Conservation (phyloP, 495 filamentous ascomycete species). For the Cercophora scortea region DNA sequence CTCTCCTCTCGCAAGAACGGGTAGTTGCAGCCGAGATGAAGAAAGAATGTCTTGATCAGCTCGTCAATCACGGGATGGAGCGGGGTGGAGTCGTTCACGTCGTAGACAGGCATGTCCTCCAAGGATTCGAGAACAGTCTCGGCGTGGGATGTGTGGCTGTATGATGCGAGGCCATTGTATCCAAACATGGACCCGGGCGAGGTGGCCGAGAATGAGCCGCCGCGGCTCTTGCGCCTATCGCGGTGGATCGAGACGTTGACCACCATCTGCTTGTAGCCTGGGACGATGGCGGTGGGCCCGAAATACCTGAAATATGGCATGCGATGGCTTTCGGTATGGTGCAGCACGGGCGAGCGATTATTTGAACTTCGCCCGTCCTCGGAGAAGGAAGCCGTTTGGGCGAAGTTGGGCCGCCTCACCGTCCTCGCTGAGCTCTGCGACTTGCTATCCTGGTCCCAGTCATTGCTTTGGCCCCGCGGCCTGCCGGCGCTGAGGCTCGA, state of each 20-base stretch:
- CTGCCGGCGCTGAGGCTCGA: constrained; percentile 13
- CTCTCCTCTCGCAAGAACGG: constrained; percentile 65
- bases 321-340: constrained; percentile 49
- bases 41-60: constrained; percentile 70
- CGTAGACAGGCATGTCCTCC: constrained; percentile 72
- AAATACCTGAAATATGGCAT: constrained; percentile 86
- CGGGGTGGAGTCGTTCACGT: constrained; percentile 56
- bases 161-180: not conserved
- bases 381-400: constrained; percentile 29
- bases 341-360: constrained; percentile 33
- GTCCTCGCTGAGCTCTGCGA: constrained; percentile 13
- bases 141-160: constrained; percentile 18
- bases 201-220: constrained; percentile 31
- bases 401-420: constrained; percentile 14
- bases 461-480: constrained; percentile 13
- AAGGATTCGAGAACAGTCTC: constrained; percentile 45
- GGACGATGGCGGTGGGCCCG: constrained; percentile 81
- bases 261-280: constrained; percentile 89
- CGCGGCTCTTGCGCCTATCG: constrained; percentile 36
- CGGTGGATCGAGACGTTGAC: constrained; percentile 55
- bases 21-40: constrained; percentile 72
- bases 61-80: constrained; percentile 65
- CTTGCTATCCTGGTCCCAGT: constrained; percentile 21
- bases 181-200: constrained; percentile 27
- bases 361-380: constrained; percentile 34